Evolutionary conservation across 2,329 filamentous ascomycete species (phyloP).

Genomic region (Tolypocladium paradoxum): DNA sequence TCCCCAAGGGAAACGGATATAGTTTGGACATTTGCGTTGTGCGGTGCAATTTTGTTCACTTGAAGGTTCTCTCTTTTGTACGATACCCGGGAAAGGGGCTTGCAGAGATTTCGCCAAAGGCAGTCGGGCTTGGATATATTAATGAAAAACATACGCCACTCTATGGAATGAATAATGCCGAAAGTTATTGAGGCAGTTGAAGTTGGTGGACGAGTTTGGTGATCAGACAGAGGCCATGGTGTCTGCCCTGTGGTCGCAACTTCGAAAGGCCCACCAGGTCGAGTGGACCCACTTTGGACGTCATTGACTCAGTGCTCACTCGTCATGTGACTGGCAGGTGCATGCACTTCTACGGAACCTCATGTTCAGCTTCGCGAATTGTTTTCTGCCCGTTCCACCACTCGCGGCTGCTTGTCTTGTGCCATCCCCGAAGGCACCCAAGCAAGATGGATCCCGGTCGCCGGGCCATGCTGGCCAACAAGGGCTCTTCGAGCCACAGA

Average conservation of each 20-base stretch:
- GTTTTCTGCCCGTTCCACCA: not conserved
- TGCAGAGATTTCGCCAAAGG: not conserved
- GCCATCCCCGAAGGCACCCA: not conserved
- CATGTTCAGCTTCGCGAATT: not conserved
- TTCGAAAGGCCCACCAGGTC: too few relatives aligned
- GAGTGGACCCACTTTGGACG: not conserved
- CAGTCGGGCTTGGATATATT: not conserved
- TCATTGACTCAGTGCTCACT: not conserved
- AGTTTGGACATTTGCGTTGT: not conserved
- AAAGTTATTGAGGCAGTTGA: not conserved
- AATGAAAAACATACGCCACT: not conserved
- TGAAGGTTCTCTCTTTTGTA: not conserved
- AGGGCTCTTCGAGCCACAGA: conserved; percentile 30
- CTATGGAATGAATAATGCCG: not conserved
- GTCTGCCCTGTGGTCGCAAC: too few relatives aligned
- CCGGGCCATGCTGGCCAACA: conserved; percentile 41
- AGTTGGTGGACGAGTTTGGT: not conserved
- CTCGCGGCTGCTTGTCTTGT: not conserved
- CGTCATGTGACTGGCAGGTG: not conserved
- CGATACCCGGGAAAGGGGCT: not conserved
- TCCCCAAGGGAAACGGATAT: not conserved
- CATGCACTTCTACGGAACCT: not conserved
- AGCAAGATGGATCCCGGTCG: conserved; percentile 41
- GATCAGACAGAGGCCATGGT: too few relatives aligned
- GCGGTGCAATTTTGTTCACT: not conserved